Base-by-base conservation (phyloP, 2,329 filamentous ascomycete genomes). In the Periconia sp. region DNA sequence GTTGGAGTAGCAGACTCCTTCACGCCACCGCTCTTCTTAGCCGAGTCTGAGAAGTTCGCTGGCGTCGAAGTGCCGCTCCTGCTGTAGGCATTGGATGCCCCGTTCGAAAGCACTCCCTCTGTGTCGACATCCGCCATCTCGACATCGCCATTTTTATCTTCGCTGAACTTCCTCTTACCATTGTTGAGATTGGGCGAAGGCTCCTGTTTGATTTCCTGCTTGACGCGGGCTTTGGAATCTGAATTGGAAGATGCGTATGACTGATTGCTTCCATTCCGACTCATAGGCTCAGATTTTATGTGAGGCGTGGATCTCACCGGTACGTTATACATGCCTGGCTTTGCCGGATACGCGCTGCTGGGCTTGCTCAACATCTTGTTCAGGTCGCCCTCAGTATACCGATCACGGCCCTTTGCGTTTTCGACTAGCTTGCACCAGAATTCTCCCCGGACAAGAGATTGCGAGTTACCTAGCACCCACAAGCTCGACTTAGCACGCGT, bases 401-500 rank as follows among this genome's bases (percentile, higher is more conserved):
- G 76, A 49, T 88, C 81, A 61, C 94, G 83, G 15, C 73, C 69
- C 59, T 84, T 84, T 5, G 94, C 88, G 71, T 99, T 88, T 23
- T 87, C 81, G 39, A 99, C 89, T 30, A 99, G 79, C 52, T 86
- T 86, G 50, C 81, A 84, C 94, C 95, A 99, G 71, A 90, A 96
- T 63, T 94, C 84, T 47, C 94, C 94, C 63, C 95, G 88, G 17
- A 87, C 78, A 38, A 99, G 79, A 23, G 92, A 90, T 43, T 87
- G 81, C 0, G 94, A 94, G 70, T 97, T 95, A 55, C 94, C 94
- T 18, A 99, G 80, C 44, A 99, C 92, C 89, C 92, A 99, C 8
- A 99, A 80, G 23, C 92, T 96, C 8, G 89, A 96, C 70, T 96
- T 96, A 4, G 94, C 95, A 77, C 94, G 87, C 16, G 94, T 99